Evolutionary conservation across 2,329 filamentous ascomycete species (phyloP).

Genomic region (Sporothrix humicola): DNA sequence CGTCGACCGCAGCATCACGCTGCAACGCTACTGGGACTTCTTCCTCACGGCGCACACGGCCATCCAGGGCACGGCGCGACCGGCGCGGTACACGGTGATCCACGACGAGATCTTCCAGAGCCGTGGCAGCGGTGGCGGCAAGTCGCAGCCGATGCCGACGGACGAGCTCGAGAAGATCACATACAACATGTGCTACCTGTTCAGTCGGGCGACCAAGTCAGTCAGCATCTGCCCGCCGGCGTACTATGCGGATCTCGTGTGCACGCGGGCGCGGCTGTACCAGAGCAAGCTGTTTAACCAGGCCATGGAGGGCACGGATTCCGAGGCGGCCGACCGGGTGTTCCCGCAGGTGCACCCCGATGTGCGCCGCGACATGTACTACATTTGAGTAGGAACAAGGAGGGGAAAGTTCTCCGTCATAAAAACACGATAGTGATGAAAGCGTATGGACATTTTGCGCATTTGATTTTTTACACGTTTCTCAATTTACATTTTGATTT

Average conservation of each 20-base stretch:
- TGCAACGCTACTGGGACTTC: constrained; percentile 79
- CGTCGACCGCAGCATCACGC: constrained; percentile 82
- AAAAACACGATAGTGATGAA: no score
- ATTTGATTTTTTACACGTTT: no score
- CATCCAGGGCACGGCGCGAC: constrained; percentile 67
- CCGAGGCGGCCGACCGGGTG: constrained; percentile 57
- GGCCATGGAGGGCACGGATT: constrained; percentile 32
- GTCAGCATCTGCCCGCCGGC: constrained; percentile 87
- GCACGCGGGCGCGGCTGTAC: constrained; percentile 76
- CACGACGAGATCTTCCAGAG: constrained; percentile 70
- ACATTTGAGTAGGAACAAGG: constrained; percentile 50
- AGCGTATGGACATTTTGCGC: no score
- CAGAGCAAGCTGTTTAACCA: constrained; percentile 67
- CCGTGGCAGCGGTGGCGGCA: constrained; percentile 41
- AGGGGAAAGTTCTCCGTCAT: no score
- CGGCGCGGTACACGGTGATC: constrained; percentile 82
- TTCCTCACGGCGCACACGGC: constrained; percentile 82
- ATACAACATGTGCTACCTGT: constrained; percentile 81
- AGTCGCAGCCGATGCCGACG: constrained; percentile 51
- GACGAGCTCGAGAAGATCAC: constrained; percentile 75
- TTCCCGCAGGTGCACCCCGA: constrained; percentile 49
- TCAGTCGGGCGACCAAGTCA: constrained; percentile 83
- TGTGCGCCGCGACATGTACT: constrained; percentile 60
- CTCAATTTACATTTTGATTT: neutral
- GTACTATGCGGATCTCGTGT: constrained; percentile 88